These are phyloP conservation scores for Zygosaccharomyces gambellarensis DNA, from an alignment of 805 yeast species.

Conservation along the genomic window DNA sequence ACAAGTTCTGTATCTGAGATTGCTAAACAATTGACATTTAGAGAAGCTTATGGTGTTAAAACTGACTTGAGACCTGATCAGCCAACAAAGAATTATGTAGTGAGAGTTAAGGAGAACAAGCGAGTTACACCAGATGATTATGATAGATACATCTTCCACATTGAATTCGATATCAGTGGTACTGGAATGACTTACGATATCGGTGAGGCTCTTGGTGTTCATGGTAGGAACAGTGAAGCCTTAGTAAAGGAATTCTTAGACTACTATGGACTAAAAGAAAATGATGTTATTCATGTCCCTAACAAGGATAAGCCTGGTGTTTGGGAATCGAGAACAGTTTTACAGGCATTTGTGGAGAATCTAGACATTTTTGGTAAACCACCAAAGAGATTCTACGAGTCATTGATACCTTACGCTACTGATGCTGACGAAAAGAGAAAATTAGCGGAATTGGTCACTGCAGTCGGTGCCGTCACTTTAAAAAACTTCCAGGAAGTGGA, in stretches of 20 bases:
- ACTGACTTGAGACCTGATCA: constrained; percentile 78
- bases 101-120: constrained; percentile 85
- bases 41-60: constrained; percentile 66
- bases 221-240: constrained; percentile 72
- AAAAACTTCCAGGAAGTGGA: constrained; percentile 83
- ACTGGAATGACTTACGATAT: constrained; percentile 88
- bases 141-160: constrained; percentile 92
- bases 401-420: constrained; percentile 66
- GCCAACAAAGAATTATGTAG: constrained; percentile 77
- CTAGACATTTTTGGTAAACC: constrained; percentile 92
- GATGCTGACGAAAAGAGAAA: constrained; percentile 61
- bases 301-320: constrained; percentile 55
- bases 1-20: constrained; percentile 44
- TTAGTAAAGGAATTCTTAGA: constrained; percentile 65
- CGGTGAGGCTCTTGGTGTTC: constrained; percentile 96
- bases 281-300: constrained; percentile 65
- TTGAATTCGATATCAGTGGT: constrained; percentile 86
- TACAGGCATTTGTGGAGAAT: constrained; percentile 74
- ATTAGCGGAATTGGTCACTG: constrained; percentile 59
- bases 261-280: constrained; percentile 66
- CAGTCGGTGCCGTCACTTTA: constrained; percentile 80
- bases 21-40: constrained; percentile 69
- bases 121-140: constrained; percentile 87
- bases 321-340: constrained; percentile 70
- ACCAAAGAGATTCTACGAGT: constrained; percentile 88